Percentiles rank a stretch among this genome's conserved stretches.
Conservation (phyloP, 2,329 filamentous ascomycete genomes). For the Bimuria novae-zelandiae region DNA sequence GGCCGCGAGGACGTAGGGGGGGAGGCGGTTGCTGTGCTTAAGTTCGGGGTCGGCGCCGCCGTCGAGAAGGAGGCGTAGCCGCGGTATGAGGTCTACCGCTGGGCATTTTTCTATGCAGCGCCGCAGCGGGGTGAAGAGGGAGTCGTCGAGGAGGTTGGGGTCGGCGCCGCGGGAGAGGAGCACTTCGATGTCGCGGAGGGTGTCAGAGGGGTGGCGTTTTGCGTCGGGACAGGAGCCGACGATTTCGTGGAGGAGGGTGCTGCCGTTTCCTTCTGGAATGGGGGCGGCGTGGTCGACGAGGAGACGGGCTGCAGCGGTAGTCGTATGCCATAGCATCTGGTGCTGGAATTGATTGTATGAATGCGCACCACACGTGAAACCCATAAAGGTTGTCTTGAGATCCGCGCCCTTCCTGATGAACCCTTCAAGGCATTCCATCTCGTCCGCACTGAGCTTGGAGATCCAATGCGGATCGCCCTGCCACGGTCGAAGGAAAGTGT, state of each 20-base stretch:
- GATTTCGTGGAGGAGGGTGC: constrained; percentile 34
- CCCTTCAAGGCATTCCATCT: constrained; percentile 32
- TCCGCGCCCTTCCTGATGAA: constrained; percentile 34
- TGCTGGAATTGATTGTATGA: constrained; percentile 33
- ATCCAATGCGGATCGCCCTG: constrained; percentile 30
- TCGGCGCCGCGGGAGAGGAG: constrained; percentile 33
- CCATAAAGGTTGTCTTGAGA: constrained; percentile 24
- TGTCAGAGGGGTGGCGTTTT: constrained; percentile 37
- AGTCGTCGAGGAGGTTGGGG: constrained; percentile 25
- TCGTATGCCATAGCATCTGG: constrained; percentile 41
- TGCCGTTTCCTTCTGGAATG: constrained; percentile 18
- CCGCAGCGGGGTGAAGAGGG: constrained; percentile 28
- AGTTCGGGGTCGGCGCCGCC: constrained; percentile 38
- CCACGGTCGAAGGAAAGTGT: constrained; percentile 38
- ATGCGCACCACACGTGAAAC: constrained; percentile 27
- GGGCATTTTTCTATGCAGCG: constrained; percentile 34
- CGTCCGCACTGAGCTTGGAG: constrained; percentile 21
- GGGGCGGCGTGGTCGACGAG: constrained; percentile 27
- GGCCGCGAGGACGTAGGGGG: constrained; percentile 32
- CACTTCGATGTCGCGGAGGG: constrained; percentile 35
- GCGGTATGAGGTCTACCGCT: constrained; percentile 31
- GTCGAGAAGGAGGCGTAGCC: constrained; percentile 32
- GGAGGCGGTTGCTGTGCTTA: constrained; percentile 23
- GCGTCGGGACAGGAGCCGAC: constrained; percentile 35
- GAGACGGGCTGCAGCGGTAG: constrained; percentile 28